Conservation (phyloP, 306 rosid species). For the Sicyos baderoa region DNA sequence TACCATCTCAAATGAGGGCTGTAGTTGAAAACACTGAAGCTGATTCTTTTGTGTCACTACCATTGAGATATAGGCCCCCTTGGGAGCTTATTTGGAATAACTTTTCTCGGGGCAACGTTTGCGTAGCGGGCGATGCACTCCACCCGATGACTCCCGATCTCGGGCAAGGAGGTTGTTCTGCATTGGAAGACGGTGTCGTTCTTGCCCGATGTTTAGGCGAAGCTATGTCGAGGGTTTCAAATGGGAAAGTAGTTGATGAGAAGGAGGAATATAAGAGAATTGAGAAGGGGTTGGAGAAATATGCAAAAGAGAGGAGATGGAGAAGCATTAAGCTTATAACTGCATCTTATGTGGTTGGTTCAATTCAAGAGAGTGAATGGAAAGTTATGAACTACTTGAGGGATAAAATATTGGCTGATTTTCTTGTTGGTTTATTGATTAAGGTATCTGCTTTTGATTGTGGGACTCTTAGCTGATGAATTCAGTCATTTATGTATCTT, state of each 20-base stretch:
- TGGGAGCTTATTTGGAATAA: conserved; percentile 42
- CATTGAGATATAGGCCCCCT: conserved; percentile 42
- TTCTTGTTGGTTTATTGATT: conserved; percentile 20
- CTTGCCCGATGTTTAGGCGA: conserved; percentile 26
- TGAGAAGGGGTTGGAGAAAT: conserved; percentile 27
- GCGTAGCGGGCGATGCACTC: conserved; percentile 58
- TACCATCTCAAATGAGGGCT: conserved; percentile 13
- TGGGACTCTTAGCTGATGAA: conserved; percentile 34
- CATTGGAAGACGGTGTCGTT: conserved; percentile 52
- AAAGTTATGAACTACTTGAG: conserved; percentile 28
- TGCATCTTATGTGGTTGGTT: conserved; percentile 32
- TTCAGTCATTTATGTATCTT: neutral
- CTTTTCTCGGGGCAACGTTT: conserved; percentile 37
- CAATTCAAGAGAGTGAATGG: conserved; percentile 28
- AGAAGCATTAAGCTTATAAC: conserved; percentile 36
- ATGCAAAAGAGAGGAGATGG: conserved; percentile 40
- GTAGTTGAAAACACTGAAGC: conserved; percentile 18
- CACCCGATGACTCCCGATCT: conserved; percentile 66
- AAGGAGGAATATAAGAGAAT: conserved; percentile 14
- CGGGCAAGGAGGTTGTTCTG: conserved; percentile 57
- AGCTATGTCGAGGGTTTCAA: conserved; percentile 6
- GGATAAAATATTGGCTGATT: conserved; percentile 30
- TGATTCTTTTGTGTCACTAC: conserved; percentile 20
- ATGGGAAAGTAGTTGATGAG: neutral
- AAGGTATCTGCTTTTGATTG: conserved; percentile 41